phyloP scores from a whole-genome alignment of 2,329 filamentous ascomycete genomes.

The Arachnomyces sp. region DNA sequence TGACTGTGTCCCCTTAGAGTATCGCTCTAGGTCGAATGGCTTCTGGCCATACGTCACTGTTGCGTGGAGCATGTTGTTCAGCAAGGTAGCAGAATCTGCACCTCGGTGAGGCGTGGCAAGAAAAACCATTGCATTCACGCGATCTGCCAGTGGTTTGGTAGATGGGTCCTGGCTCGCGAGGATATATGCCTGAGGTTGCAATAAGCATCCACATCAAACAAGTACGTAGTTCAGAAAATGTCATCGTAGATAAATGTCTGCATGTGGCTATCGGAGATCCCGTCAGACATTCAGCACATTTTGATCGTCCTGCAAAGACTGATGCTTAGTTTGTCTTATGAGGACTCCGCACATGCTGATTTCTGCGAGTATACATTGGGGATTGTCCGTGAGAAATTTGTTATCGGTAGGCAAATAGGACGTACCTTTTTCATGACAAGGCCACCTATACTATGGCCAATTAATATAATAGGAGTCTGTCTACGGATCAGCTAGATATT shows the following conservation, averaged over 20 bases:
- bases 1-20: constrained; percentile 17
- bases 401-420: neutral
- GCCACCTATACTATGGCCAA: constrained; percentile 15
- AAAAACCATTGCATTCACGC: constrained; percentile 29
- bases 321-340: too few species aligned
- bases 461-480: constrained; percentile 9
- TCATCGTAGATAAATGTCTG: too few species aligned
- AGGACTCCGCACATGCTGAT: too few species aligned
- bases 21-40: constrained; percentile 25
- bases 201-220: neutral
- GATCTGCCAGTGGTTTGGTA: constrained; percentile 16
- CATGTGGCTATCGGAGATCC: too few species aligned
- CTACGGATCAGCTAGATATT: too few species aligned
- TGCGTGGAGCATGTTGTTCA: constrained; percentile 18
- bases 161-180: constrained; percentile 9
- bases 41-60: constrained; percentile 12
- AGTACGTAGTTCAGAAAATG: too few species aligned
- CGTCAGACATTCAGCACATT: too few species aligned
- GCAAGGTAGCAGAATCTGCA: constrained; percentile 18
- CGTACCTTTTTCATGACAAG: constrained; percentile 22
- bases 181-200: constrained; percentile 25
- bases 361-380: too few species aligned
- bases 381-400: too few species aligned
- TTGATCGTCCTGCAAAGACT: too few species aligned
- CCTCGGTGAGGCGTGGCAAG: constrained; percentile 33